phyloP scores from a whole-genome alignment of 495 filamentous ascomycete species.

The Zalerion maritima region DNA sequence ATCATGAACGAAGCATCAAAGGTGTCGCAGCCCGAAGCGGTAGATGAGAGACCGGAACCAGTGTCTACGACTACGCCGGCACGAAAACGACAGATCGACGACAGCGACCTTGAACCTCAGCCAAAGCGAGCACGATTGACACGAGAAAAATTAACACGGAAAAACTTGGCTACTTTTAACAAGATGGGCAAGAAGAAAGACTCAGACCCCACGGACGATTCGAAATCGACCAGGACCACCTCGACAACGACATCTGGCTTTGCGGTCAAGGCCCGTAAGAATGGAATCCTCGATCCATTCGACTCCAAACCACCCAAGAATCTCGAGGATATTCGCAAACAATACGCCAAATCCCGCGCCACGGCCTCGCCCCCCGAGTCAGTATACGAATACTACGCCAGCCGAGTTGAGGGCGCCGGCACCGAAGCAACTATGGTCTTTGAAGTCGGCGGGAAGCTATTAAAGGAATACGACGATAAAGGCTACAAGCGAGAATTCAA shows the following conservation, averaged over 20 bases:
- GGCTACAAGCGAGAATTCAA: slow-evolving; percentile 11
- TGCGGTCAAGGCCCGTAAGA: slow-evolving; percentile 13
- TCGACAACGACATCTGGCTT: slow-evolving; percentile 15
- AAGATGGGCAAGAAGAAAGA: slow-evolving; percentile 11
- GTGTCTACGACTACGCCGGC: no score
- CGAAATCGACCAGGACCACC: slow-evolving; percentile 9
- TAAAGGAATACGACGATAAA: slow-evolving; percentile 10
- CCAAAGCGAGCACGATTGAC: slow-evolving; percentile 14
- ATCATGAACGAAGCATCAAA: no score
- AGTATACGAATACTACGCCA: slow-evolving; percentile 8
- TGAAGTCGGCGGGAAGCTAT: slow-evolving; percentile 3
- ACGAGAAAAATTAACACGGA: no score
- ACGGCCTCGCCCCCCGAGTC: slow-evolving; percentile 16
- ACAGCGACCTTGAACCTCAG: no score
- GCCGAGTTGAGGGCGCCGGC: slow-evolving; percentile 5
- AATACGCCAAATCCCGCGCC: slow-evolving; percentile 8
- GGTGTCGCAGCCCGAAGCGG: no score
- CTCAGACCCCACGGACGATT: slow-evolving; percentile 9
- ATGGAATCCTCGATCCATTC: slow-evolving; percentile 12
- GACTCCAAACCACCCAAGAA: slow-evolving; percentile 13
- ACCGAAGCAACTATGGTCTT: slow-evolving; percentile 15
- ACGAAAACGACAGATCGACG: no score
- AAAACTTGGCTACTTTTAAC: slow-evolving; percentile 15
- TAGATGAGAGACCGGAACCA: no score
- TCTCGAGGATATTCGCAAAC: slow-evolving; percentile 12